Conservation (phyloP, 345 rosid species). For the Lepidium aucheri region DNA sequence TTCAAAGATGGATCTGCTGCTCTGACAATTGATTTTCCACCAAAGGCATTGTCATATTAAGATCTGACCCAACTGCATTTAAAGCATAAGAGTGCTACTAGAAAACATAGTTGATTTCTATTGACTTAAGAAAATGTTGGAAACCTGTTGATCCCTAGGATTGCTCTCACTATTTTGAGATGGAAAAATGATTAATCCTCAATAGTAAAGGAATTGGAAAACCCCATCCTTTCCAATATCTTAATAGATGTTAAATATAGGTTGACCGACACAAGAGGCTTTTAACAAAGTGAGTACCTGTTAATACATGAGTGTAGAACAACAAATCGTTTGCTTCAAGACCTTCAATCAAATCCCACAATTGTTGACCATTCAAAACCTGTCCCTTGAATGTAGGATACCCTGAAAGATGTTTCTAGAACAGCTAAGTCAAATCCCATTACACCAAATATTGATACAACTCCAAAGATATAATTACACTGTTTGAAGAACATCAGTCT, state of each 20-base stretch:
- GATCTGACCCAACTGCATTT: background rate
- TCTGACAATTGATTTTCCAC: background rate
- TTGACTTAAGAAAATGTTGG: no score
- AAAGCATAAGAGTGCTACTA: background rate
- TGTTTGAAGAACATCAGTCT: conserved; percentile 25
- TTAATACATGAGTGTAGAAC: conserved; percentile 83
- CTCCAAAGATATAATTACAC: conserved; percentile 24
- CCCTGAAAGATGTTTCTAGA: conserved; percentile 41
- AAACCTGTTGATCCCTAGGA: no score
- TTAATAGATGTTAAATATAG: background rate
- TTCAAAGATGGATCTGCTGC: background rate
- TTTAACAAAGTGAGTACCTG: conserved; percentile 38
- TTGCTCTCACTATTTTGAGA: no score
- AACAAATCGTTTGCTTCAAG: conserved; percentile 77
- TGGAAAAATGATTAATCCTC: no score
- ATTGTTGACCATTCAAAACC: conserved; percentile 80
- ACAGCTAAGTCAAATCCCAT: background rate
- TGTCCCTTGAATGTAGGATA: conserved; percentile 95
- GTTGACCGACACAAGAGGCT: background rate
- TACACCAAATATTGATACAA: background rate
- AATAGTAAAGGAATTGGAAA: background rate
- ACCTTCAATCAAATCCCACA: conserved; percentile 86
- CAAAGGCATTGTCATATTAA: background rate
- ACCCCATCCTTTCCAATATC: background rate
- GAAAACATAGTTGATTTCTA: background rate